Evolutionary conservation across 208 protist species (phyloP), one percentile per base, ranked within the genome.

Genomic region (Crithidia expoeki): DNA sequence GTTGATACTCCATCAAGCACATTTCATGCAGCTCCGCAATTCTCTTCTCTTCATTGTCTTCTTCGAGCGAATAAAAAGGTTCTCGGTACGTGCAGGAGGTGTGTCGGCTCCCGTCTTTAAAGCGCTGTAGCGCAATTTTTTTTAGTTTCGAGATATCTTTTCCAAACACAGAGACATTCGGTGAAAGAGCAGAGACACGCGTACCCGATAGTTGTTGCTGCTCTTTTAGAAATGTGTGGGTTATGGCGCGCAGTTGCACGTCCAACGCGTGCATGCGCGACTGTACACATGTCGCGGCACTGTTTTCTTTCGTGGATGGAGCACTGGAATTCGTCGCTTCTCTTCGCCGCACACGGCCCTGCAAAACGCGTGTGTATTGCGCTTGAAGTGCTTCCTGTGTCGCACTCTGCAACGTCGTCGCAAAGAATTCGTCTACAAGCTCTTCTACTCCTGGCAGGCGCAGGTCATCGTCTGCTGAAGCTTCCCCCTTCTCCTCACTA

Each of bases 171-270:
- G 36, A 1, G 1, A 27, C 17, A 6, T 6, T 63, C 4, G n/a
- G 10, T 27, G 33, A 36, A 25, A 40, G 5, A 14, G 17, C 32
- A 4, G 38, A 5, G 10, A 34, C 44, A 2, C 19, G 21, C 32
- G 9, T 1, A 14, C 30, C 21, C 5, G 44, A 32, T 10, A 19
- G 23, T 2, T 32, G 16, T 19, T 25, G 16, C 40, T 53, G 56
- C 57, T 56, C 59, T 6, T 16, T 21, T 21, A 83, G 72, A 55
- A 84, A 81, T 9, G 65, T 50, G 42, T 79, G 63, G 6, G 84
- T 76, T 17, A 77, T 23, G 12, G 74, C 75, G 40, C 86, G 83
- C 61, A 92, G 68, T 44, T 81, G 82, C 28, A 86, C 72, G 58
- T 92, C 86, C 10, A 85, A 27, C 40, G 46, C 25, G 38, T 77